These are phyloP conservation scores for Closterium sp. DNA, from an alignment of 139 green algal species.

Conservation along the genomic window DNA sequence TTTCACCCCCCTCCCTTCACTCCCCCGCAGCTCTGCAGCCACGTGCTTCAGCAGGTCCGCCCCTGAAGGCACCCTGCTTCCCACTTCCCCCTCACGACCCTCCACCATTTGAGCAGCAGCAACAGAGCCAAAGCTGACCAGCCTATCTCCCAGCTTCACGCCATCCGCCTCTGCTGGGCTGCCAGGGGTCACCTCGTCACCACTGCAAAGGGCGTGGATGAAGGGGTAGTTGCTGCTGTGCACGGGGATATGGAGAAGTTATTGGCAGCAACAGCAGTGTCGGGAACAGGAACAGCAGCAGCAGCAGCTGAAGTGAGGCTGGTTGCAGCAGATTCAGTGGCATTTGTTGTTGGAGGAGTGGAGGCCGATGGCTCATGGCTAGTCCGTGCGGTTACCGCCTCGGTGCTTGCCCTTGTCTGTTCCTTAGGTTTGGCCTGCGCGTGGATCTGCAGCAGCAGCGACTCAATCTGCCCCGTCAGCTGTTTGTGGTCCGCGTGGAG, in stretches of 20 bases:
- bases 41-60: conserved; percentile 44
- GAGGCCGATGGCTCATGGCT: neutral
- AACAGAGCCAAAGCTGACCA: conserved; percentile 62
- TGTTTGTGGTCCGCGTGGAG: conserved; percentile 79
- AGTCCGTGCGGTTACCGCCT: too few relatives aligned
- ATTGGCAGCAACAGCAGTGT: neutral
- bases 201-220: conserved; percentile 67
- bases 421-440: conserved; percentile 18
- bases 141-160: conserved; percentile 65
- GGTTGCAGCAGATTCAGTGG: neutral
- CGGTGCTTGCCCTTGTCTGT: neutral
- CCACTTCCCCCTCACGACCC: neutral
- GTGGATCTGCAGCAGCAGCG: conserved; percentile 64
- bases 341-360: neutral
- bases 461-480: conserved; percentile 65
- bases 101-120: neutral
- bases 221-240: neutral
- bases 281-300: too few relatives aligned
- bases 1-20: conserved; percentile 56
- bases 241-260: too few relatives aligned
- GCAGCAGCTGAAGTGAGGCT: neutral
- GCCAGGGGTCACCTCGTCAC: conserved; percentile 68
- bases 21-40: conserved; percentile 44
- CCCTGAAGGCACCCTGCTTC: neutral
- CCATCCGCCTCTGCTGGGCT: conserved; percentile 69